phyloP scores from a whole-genome alignment of 441 rosid genomes.

The Croton setiger region DNA sequence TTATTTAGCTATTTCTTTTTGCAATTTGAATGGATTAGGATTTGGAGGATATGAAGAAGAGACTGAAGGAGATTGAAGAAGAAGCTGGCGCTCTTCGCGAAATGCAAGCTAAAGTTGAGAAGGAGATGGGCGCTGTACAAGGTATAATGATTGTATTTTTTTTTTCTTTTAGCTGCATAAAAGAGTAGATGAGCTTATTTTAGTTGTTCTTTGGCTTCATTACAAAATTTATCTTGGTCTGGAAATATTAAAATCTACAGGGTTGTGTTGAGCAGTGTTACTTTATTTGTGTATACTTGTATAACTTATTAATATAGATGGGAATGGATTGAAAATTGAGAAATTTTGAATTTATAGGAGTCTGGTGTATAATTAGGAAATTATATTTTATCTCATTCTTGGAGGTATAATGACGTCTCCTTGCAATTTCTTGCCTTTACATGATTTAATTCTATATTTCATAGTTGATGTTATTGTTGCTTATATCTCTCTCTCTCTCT shows the following conservation, averaged over 20 bases:
- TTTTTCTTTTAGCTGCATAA: not conserved
- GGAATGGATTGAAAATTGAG: not conserved
- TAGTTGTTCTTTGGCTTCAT: not conserved
- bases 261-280: not conserved
- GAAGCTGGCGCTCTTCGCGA: constrained; percentile 97
- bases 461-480: not conserved
- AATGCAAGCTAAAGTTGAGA: constrained; percentile 98
- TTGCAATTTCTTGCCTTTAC: not conserved
- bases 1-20: not conserved
- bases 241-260: not conserved
- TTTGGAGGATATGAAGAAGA: constrained; percentile 93
- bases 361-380: not conserved
- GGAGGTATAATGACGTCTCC: too few species aligned
- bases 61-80: constrained; percentile 95
- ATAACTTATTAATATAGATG: not conserved
- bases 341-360: not conserved
- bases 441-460: not conserved
- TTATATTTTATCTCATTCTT: too few species aligned
- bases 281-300: not conserved
- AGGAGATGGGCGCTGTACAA: constrained; percentile 91
- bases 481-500: constrained; percentile 15
- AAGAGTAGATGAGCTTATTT: not conserved
- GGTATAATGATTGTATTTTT: constrained; percentile 31
- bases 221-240: not conserved
- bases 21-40: constrained; percentile 41